A percentile compares a stretch with the other conserved stretches of the same genome.
Evolutionary conservation across 2,329 filamentous ascomycete genomes (phyloP).

Genomic region (Colletotrichum neosansevieriae): DNA sequence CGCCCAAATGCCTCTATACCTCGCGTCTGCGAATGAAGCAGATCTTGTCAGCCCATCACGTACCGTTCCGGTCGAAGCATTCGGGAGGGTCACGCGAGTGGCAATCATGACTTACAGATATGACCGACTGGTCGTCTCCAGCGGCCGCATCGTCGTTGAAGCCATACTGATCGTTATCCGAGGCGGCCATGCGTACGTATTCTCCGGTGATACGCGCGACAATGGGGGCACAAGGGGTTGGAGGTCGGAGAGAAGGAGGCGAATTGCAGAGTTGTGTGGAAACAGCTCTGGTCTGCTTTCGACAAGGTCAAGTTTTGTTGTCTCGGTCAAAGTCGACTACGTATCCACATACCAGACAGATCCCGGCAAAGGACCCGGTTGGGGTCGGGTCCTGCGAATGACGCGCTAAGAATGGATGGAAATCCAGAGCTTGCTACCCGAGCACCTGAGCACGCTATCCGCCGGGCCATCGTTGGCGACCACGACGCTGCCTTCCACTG

Average conservation of each 20-base stretch:
- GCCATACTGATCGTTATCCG: slow-evolving; percentile 57
- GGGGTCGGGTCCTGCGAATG: slow-evolving; percentile 27
- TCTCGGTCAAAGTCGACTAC: slow-evolving; percentile 38
- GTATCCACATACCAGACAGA: slow-evolving; percentile 39
- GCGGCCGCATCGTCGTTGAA: slow-evolving; percentile 56
- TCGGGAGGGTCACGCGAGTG: slow-evolving; percentile 27
- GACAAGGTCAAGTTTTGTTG: slow-evolving; percentile 41
- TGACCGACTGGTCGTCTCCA: slow-evolving; percentile 62
- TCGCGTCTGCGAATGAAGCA: slow-evolving; percentile 71
- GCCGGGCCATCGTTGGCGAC: neutral
- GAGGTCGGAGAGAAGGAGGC: slow-evolving; percentile 5
- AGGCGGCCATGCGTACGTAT: slow-evolving; percentile 53
- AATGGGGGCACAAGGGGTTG: slow-evolving; percentile 31
- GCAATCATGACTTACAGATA: slow-evolving; percentile 48
- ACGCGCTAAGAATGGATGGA: slow-evolving; percentile 31
- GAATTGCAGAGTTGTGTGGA: slow-evolving; percentile 25
- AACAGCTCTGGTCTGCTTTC: slow-evolving; percentile 28
- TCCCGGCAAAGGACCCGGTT: slow-evolving; percentile 29
- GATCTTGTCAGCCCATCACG: slow-evolving; percentile 34
- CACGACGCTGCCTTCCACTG: slow-evolving; percentile 8
- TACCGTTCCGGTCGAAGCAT: slow-evolving; percentile 34
- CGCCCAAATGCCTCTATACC: slow-evolving; percentile 92
- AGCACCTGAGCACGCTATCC: slow-evolving; percentile 15
- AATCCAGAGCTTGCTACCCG: slow-evolving; percentile 26
- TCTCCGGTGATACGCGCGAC: slow-evolving; percentile 35